These are phyloP conservation scores for Pisolithus thermaeus DNA, from an alignment of 1,284 basidiomycete species.

Conservation along the genomic window DNA sequence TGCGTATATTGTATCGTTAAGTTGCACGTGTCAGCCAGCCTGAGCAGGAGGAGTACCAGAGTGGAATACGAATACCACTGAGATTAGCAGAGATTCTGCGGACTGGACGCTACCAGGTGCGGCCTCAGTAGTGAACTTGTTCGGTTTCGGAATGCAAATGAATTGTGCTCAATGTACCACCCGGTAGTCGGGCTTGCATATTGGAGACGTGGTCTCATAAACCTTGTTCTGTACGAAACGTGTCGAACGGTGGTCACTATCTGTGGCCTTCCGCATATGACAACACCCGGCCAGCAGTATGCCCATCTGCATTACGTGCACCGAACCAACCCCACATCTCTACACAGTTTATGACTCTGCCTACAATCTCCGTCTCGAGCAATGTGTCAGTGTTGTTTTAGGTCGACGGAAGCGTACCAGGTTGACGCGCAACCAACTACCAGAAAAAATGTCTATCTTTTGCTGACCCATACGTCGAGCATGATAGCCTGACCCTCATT, in stretches of 20 bases:
- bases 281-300: conserved; percentile 33
- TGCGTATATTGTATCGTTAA: no score
- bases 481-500: conserved; percentile 71
- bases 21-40: no score
- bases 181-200: no score
- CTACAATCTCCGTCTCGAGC: conserved; percentile 75
- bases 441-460: conserved; percentile 65
- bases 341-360: conserved; percentile 85
- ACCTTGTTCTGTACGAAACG: no score
- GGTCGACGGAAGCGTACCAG: conserved; percentile 1
- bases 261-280: background rate
- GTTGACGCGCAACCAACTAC: conserved; percentile 8
- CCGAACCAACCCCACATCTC: conserved; percentile 58
- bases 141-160: no score
- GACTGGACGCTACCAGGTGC: no score
- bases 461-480: conserved; percentile 87
- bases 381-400: conserved; percentile 48
- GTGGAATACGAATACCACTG: no score
- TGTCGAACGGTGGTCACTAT: background rate
- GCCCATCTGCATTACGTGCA: conserved; percentile 83
- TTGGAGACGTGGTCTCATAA: no score
- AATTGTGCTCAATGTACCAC: no score
- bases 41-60: no score
- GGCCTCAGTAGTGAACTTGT: no score
- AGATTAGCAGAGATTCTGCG: no score